Evolutionary conservation across 2,329 filamentous ascomycete species (phyloP), one percentile per base, ranked within the genome.

Genomic region (Cladosporium sp.): DNA sequence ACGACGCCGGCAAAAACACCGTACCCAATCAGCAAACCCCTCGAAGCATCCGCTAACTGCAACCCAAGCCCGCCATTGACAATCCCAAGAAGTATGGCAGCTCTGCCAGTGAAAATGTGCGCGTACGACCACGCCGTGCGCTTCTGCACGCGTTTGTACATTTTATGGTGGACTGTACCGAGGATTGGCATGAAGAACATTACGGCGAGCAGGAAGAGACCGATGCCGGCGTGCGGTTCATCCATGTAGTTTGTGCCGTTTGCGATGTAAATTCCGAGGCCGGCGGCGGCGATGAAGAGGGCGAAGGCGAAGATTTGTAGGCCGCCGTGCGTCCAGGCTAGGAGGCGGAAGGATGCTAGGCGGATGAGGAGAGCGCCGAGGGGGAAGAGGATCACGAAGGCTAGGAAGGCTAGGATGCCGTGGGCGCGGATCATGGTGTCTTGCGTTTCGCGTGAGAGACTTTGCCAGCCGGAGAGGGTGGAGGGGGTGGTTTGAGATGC

Each of bases 161-260:
- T 7, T 27, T 30, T 49, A 20, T 46, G 41, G n/a, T 48, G 78
- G 1, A 78, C 49, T 12, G 71, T 58, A 3, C 78, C 78, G 25
- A 78, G 64, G 2, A 73, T 59, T 0, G 78, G 78, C 55, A 79
- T 76, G 56, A 84, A 76, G 11, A 83, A 68, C 2, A 86, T 60
- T 5, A 68, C 55, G 0, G 62, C 63, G 29, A 81, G 65, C 2
- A 78, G 68, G 11, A 79, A 58, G 7, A 78, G 69, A 13, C 78
- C 78, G 43, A 82, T 77, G 54, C 78, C 69, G 2, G 74, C 67
- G 53, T 82, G 78, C 38, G 73, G 64, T 30, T 66, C 59, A 39
- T 65, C 47, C 9, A 76, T 47, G 50, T 71, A 27, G 40, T 63
- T 55, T 11, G 70, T 55, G 11, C 69, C 58, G 1, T 59, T 65